Conservation (phyloP, 305 asterid genomes). For the Euphrasia arctica region DNA sequence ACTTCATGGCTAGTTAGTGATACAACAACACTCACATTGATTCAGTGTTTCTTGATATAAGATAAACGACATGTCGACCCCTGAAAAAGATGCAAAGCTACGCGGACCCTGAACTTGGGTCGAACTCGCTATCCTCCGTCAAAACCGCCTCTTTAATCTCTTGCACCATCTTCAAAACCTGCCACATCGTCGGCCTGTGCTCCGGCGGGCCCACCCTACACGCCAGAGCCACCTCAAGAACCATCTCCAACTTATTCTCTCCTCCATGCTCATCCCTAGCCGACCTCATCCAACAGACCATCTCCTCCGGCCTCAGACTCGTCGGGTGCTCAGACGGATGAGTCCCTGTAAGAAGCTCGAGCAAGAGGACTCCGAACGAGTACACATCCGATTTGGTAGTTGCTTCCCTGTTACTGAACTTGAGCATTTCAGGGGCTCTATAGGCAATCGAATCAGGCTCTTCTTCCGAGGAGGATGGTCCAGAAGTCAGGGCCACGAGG, state of each 20-base stretch:
- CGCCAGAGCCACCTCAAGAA: slow-evolving; percentile 77
- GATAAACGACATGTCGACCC: neutral
- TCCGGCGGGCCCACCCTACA: slow-evolving; percentile 60
- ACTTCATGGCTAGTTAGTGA: neutral
- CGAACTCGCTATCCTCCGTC: slow-evolving; percentile 53
- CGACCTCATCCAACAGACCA: slow-evolving; percentile 67
- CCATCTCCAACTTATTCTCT: slow-evolving; percentile 59
- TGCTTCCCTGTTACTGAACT: slow-evolving; percentile 35
- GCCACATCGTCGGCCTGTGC: slow-evolving; percentile 94
- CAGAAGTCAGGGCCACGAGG: slow-evolving; percentile 39
- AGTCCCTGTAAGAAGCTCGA: slow-evolving; percentile 80
- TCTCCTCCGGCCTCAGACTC: slow-evolving; percentile 36
- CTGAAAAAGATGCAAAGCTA: slow-evolving; percentile 8
- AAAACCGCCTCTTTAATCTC: slow-evolving; percentile 69
- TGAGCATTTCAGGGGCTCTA: slow-evolving; percentile 61
- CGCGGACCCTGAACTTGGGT: slow-evolving; percentile 21
- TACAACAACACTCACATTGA: neutral
- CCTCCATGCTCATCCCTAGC: slow-evolving; percentile 53
- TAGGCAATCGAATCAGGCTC: slow-evolving; percentile 46
- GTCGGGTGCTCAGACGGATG: slow-evolving; percentile 65
- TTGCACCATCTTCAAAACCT: slow-evolving; percentile 87
- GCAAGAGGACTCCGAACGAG: slow-evolving; percentile 69
- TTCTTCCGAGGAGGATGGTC: slow-evolving; percentile 32
- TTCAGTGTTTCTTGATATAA: neutral
- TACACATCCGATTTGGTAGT: slow-evolving; percentile 74